Evolutionary conservation across 2,329 filamentous ascomycete species (phyloP).

Genomic region (Colletotrichum higginsianum): DNA sequence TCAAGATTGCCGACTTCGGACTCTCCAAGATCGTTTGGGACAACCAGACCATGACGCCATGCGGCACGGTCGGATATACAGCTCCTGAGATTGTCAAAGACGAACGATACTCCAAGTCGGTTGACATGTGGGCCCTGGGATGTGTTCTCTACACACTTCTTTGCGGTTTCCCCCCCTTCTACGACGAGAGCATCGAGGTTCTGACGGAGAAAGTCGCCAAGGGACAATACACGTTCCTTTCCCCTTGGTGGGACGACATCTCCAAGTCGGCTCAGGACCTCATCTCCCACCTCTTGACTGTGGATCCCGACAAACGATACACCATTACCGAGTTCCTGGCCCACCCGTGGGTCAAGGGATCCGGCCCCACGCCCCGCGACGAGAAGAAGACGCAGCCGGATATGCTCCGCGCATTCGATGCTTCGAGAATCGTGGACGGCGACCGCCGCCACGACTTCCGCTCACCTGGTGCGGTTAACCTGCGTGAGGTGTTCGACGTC

Average conservation of each 20-base stretch:
- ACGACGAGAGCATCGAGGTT: conserved; percentile 97
- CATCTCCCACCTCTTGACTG: conserved; percentile 92
- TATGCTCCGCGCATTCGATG: conserved; percentile 70
- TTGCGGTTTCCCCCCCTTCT: conserved; percentile 98
- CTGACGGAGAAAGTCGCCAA: conserved; percentile 97
- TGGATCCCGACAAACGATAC: conserved; percentile 95
- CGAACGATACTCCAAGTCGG: conserved; percentile 97
- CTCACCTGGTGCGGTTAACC: conserved; percentile 93
- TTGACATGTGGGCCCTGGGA: conserved; percentile 99
- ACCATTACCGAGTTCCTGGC: conserved; percentile 92
- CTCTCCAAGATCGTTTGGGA: conserved; percentile 99
- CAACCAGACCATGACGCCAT: conserved; percentile 98
- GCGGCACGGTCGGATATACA: conserved; percentile 97
- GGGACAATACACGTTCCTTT: conserved; percentile 97
- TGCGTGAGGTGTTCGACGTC: conserved; percentile 97
- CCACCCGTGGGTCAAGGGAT: conserved; percentile 92
- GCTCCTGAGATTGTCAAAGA: conserved; percentile 99
- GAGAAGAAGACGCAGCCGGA: conserved; percentile 70
- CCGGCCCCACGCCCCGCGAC: conserved; percentile 69
- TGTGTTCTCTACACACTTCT: conserved; percentile 97
- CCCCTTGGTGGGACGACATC: conserved; percentile 99
- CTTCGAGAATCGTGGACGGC: conserved; percentile 65
- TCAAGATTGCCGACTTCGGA: conserved; percentile 99
- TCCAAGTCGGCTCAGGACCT: conserved; percentile 95
- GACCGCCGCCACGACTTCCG: conserved; percentile 91